phyloP scores from a whole-genome alignment of 2,329 filamentous ascomycete species.

The Dothidotthia symphoricarpi region DNA sequence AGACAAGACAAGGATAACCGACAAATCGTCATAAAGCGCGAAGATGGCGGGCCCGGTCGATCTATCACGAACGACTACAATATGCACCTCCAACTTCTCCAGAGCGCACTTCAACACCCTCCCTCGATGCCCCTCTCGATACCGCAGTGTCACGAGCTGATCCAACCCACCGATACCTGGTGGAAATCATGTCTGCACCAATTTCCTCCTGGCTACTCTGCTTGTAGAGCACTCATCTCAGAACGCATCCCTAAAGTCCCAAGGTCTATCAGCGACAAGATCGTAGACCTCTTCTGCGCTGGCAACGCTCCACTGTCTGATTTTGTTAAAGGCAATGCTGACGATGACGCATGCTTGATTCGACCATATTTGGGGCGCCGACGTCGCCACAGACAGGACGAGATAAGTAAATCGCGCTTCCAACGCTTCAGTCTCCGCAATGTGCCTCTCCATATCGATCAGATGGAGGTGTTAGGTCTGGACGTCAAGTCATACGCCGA shows the following conservation, averaged over 20 bases:
- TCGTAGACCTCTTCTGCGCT: constrained; percentile 15
- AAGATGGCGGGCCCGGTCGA: constrained; percentile 18
- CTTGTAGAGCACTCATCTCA: constrained; percentile 11
- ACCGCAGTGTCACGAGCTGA: constrained; percentile 11
- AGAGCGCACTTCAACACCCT: constrained; percentile 4
- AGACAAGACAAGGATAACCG: constrained; percentile 1
- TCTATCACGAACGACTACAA: constrained; percentile 19
- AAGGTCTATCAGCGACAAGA: constrained; percentile 9
- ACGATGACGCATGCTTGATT: constrained; percentile 50
- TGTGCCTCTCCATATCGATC: constrained; percentile 51
- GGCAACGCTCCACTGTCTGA: constrained; percentile 4
- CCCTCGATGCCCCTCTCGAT: constrained; percentile 9
- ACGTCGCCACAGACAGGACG: constrained; percentile 4
- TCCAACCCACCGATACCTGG: constrained; percentile 10
- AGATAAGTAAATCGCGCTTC: constrained; percentile 14
- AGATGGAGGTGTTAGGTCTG: constrained; percentile 49
- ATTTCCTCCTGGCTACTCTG: constrained; percentile 12
- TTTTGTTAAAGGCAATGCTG: constrained; percentile 14
- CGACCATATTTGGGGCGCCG: constrained; percentile 51
- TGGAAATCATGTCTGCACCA: constrained; percentile 4
- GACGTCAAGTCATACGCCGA: constrained; percentile 39
- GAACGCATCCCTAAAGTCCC: constrained; percentile 15
- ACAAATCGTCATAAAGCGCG: constrained; percentile 13
- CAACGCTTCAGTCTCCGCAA: constrained; percentile 49
- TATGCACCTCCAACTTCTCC: constrained; percentile 11